A percentile compares a stretch with the other conserved stretches of the same genome.
Evolutionary conservation across 208 protist genomes (phyloP).

Genomic region (Crithidia brevicula): DNA sequence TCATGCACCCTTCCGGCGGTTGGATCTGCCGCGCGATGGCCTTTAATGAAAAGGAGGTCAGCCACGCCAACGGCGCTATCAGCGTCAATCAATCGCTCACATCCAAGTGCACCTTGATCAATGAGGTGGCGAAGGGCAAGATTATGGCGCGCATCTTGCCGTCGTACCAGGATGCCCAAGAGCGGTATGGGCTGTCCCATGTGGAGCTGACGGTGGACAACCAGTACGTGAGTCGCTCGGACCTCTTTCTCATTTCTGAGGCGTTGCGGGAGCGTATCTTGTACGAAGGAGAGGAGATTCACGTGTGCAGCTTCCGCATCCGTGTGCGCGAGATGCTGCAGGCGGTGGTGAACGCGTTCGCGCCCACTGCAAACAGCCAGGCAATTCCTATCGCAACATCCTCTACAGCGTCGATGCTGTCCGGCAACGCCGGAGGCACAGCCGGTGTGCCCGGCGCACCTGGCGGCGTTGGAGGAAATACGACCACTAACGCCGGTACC

Average conservation of each 20-base stretch:
- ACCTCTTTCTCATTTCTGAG: constrained; percentile 80
- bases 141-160: constrained; percentile 59
- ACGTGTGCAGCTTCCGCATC: constrained; percentile 67
- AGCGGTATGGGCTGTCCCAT: constrained; percentile 82
- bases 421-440: neutral
- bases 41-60: constrained; percentile 68
- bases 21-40: constrained; percentile 88
- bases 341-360: neutral
- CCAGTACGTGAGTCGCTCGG: constrained; percentile 78
- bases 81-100: constrained; percentile 78
- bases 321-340: constrained; percentile 76
- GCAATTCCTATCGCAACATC: constrained; percentile 21
- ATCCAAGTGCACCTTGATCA: constrained; percentile 66
- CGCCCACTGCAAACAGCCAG: constrained; percentile 11
- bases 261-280: constrained; percentile 73
- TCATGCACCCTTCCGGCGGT: constrained; percentile 53
- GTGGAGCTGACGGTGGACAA: constrained; percentile 77
- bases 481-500: neutral
- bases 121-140: constrained; percentile 77
- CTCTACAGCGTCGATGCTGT: neutral
- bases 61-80: constrained; percentile 75
- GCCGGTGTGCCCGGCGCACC: too few species aligned
- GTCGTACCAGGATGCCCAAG: constrained; percentile 61
- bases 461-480: neutral
- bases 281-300: constrained; percentile 79